A percentile compares a stretch with the other conserved stretches of the same genome.
Evolutionary conservation across 2,329 filamentous ascomycete genomes (phyloP).

Genomic region (Aspergillus ustus): DNA sequence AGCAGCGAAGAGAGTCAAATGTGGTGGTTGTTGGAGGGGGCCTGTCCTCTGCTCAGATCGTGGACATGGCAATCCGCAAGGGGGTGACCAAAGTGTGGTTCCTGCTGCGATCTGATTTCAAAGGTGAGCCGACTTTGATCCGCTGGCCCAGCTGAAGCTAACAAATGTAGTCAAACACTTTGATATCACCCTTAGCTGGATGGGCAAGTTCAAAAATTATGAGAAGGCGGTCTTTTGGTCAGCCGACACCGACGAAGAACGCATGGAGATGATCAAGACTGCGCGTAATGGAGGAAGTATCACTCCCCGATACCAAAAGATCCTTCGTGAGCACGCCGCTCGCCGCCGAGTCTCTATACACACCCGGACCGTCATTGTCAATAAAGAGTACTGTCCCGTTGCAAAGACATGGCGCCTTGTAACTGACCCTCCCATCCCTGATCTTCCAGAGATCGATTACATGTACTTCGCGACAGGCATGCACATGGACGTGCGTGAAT

Average conservation of each 20-base stretch:
- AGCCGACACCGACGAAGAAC: slow-evolving; percentile 71
- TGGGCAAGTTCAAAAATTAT: slow-evolving; percentile 79
- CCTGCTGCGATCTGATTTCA: slow-evolving; percentile 63
- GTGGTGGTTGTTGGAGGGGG: slow-evolving; percentile 76
- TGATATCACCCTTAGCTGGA: slow-evolving; percentile 77
- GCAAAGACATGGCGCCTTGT: slow-evolving; percentile 57
- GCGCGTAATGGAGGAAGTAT: slow-evolving; percentile 79
- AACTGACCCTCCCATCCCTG: slow-evolving; percentile 58
- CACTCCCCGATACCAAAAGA: slow-evolving; percentile 69
- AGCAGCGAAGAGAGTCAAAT: slow-evolving; percentile 57
- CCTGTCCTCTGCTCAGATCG: slow-evolving; percentile 74
- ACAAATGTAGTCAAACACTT: slow-evolving; percentile 68
- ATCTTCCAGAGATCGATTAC: slow-evolving; percentile 63
- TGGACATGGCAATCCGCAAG: slow-evolving; percentile 66
- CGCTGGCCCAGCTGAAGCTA: background rate
- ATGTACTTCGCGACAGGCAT: slow-evolving; percentile 79
- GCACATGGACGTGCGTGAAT: slow-evolving; percentile 62
- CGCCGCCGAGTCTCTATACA: slow-evolving; percentile 59
- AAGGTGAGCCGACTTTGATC: slow-evolving; percentile 41
- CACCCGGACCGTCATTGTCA: slow-evolving; percentile 61
- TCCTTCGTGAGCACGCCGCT: slow-evolving; percentile 65
- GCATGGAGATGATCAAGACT: slow-evolving; percentile 66
- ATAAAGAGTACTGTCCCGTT: slow-evolving; percentile 55
- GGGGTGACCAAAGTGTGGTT: slow-evolving; percentile 72
- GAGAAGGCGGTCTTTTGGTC: slow-evolving; percentile 79